Conservation (phyloP, 805 yeast species). For the Torulaspora indica region DNA sequence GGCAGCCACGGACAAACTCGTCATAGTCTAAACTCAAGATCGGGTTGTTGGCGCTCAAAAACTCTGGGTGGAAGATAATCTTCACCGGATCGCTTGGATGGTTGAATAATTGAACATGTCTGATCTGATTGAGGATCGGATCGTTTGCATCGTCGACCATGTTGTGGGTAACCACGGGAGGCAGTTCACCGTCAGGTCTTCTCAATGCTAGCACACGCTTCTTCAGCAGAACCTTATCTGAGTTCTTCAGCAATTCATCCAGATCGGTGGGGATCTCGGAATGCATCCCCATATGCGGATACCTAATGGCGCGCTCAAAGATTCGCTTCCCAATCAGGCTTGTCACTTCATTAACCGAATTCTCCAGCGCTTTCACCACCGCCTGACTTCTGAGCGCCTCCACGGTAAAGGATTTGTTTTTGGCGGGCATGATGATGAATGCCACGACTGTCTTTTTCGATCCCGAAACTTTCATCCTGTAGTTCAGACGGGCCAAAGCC, state of each 20-base stretch:
- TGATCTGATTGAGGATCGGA: slow-evolving; percentile 85
- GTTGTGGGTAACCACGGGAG: slow-evolving; percentile 95
- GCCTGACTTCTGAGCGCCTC: slow-evolving; percentile 97
- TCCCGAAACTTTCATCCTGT: slow-evolving; percentile 71
- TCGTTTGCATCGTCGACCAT: slow-evolving; percentile 90
- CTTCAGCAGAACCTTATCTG: slow-evolving; percentile 83
- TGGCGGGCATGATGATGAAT: slow-evolving; percentile 96
- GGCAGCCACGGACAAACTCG: slow-evolving; percentile 97
- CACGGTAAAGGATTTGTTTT: slow-evolving; percentile 87
- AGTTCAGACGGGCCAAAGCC: slow-evolving; percentile 85
- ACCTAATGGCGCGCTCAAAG: slow-evolving; percentile 83
- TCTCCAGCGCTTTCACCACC: slow-evolving; percentile 84
- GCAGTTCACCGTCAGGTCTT: slow-evolving; percentile 64
- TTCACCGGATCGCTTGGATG: slow-evolving; percentile 87
- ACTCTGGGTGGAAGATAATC: slow-evolving; percentile 96
- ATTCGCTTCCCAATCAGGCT: slow-evolving; percentile 78
- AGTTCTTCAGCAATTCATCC: slow-evolving; percentile 76
- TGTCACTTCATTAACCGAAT: slow-evolving; percentile 84
- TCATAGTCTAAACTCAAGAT: slow-evolving; percentile 90
- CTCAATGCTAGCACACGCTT: slow-evolving; percentile 90
- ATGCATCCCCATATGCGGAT: slow-evolving; percentile 45
- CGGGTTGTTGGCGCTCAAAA: slow-evolving; percentile 90
- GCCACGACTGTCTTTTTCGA: slow-evolving; percentile 94
- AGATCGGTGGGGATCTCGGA: slow-evolving; percentile 69
- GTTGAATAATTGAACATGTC: slow-evolving; percentile 88